These are phyloP conservation scores for Amaranthus hypochondriacus DNA, from an alignment of 148 eudicot species.

Conservation along the genomic window DNA sequence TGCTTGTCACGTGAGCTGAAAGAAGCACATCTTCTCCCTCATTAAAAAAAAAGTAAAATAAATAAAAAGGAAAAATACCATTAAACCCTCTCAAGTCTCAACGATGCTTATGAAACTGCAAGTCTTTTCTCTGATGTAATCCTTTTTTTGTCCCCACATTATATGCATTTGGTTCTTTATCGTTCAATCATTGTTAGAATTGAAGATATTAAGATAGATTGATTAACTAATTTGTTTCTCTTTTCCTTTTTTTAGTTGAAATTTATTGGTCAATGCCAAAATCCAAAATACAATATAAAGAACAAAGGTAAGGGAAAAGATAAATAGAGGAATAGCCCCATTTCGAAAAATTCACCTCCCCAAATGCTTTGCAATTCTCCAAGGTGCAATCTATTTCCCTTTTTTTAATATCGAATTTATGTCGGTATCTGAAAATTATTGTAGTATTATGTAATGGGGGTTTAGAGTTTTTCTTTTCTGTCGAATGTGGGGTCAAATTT, in stretches of 20 bases:
- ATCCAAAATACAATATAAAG: slow-evolving; percentile 17
- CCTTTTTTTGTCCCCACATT: slow-evolving; percentile 6
- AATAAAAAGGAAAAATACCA: neutral
- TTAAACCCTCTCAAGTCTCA: neutral
- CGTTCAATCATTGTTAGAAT: slow-evolving; percentile 8
- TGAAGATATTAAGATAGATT: neutral
- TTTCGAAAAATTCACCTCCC: slow-evolving; percentile 1
- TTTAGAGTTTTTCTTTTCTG: slow-evolving; percentile 10
- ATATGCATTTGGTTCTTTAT: neutral
- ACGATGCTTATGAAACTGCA: neutral
- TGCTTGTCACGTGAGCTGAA: too few species aligned
- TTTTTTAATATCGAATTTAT: neutral
- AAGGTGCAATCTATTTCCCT: slow-evolving; percentile 10
- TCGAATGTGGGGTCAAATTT: slow-evolving; percentile 3
- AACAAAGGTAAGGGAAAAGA: neutral
- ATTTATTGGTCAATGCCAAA: slow-evolving; percentile 21
- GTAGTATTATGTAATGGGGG: neutral
- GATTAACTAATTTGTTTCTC: neutral
- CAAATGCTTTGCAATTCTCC: slow-evolving; percentile 9
- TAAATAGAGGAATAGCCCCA: neutral
- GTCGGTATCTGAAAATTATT: neutral
- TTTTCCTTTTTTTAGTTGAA: neutral
- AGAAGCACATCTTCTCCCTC: too few species aligned
- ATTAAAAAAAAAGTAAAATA: neutral
- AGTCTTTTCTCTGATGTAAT: neutral